Evolutionary conservation across 176 grass and related monocot species (phyloP), one percentile per base, ranked within the genome.

Genomic region (Oropetium thomaeum): DNA sequence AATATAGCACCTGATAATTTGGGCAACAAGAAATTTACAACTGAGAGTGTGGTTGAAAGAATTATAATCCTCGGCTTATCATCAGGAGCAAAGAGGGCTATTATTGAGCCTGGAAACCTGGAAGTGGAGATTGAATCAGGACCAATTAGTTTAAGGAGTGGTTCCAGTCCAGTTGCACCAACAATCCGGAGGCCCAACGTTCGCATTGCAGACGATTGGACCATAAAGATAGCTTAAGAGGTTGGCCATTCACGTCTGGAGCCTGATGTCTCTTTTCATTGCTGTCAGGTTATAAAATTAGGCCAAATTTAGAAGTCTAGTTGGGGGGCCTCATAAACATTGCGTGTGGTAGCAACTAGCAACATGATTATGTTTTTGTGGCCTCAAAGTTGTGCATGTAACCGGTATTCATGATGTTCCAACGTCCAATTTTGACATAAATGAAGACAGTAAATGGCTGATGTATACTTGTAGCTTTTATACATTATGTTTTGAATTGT

Each of bases 131-230:
- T 97, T 38, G 90, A 91, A 78, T 41, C 80, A 16, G 94, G 94
- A 14, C 90, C 94, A 0, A 51, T 97, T 75, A 89, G 78, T 72
- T 79, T 97, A 39, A 76, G 94, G 47, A 81, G 80, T 27, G 86
- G 88, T 25, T 93, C 77, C 8, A 91, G 65, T 13, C 40, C 47
- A 0, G 79, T 89, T 89, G 94, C 75, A 22, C 65, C 69, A 69
- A 97, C 94, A 42, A 65, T 97, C 48, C 71, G 94, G 37, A 93
- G 86, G 76, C 94, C 94, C 31, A 85, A 93, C 71, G 88, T 91
- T 42, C 83, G 71, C 10, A 65, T 93, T 45, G 47, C 79, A 31
- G 90, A 97, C 40, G 90, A 93, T 82, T 97, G 90, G 90, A 85
- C 83, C n/a, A 77, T 92, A 80, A 86, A 49, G 75, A 87, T 91